Evolutionary conservation across 305 asterid species (phyloP).

Genomic region (Ruellia speciosa): DNA sequence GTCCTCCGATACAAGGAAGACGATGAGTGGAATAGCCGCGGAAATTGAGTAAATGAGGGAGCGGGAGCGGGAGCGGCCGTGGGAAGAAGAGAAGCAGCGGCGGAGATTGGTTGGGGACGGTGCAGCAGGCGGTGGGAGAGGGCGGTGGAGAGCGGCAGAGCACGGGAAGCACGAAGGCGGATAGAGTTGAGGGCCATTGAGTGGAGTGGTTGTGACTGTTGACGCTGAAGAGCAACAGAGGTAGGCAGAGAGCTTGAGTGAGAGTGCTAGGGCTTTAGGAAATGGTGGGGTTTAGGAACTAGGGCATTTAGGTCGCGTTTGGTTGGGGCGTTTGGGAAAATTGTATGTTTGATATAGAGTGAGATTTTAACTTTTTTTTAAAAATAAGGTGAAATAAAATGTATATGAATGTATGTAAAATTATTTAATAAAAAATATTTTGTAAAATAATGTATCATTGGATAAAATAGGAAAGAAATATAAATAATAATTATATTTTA

Average conservation of each 20-base stretch:
- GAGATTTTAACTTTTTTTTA: too few relatives aligned
- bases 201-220: constrained; percentile 42
- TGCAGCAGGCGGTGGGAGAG: constrained; percentile 29
- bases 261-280: background rate
- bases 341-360: too few relatives aligned
- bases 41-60: constrained; percentile 20
- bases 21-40: constrained; percentile 43
- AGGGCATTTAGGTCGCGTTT: too few relatives aligned
- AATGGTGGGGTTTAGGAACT: too few relatives aligned
- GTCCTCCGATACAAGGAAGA: constrained; percentile 31
- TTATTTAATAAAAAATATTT: too few relatives aligned
- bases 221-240: constrained; percentile 1
- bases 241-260: background rate
- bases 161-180: constrained; percentile 59
- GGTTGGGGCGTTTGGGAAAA: too few relatives aligned
- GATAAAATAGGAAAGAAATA: too few relatives aligned
- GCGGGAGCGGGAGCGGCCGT: background rate
- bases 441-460: too few relatives aligned
- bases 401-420: too few relatives aligned
- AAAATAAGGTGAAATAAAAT: too few relatives aligned
- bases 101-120: constrained; percentile 24
- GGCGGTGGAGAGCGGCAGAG: constrained; percentile 35
- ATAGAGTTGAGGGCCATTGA: background rate
- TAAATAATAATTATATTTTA: too few relatives aligned
- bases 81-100: constrained; percentile 19